Evolutionary conservation across 2,329 filamentous ascomycete genomes (phyloP).

Genomic region (Fusarium sp.): DNA sequence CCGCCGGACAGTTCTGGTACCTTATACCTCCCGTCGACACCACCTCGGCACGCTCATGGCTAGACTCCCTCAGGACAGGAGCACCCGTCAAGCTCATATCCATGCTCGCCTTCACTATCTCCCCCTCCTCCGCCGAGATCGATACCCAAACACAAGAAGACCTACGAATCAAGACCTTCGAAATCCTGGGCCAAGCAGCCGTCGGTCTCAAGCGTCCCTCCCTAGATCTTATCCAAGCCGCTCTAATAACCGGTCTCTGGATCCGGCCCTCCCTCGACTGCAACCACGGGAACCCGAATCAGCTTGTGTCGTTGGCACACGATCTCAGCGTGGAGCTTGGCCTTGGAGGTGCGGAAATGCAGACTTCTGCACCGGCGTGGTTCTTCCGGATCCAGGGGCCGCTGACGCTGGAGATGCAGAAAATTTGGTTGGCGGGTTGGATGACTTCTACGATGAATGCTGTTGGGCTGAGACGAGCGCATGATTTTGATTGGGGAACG

Average conservation of each 20-base stretch:
- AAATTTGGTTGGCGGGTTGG: constrained; percentile 22
- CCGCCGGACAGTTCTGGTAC: neutral
- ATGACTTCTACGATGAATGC: constrained; percentile 16
- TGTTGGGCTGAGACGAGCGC: neutral
- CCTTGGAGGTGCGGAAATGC: constrained; percentile 8
- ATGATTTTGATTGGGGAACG: constrained; percentile 8
- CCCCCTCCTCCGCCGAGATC: neutral
- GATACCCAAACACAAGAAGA: constrained; percentile 1
- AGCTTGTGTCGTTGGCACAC: neutral
- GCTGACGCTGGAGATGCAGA: constrained; percentile 12
- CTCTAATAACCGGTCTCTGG: constrained; percentile 18
- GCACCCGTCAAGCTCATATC: constrained; percentile 18
- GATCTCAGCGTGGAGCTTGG: constrained; percentile 24
- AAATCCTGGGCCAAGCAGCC: constrained; percentile 18
- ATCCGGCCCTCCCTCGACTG: constrained; percentile 2
- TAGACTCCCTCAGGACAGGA: constrained; percentile 1
- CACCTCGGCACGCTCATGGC: neutral
- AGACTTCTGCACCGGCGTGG: constrained; percentile 12
- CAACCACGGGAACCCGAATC: constrained; percentile 15
- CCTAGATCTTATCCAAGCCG: constrained; percentile 19
- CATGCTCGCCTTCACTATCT: constrained; percentile 1
- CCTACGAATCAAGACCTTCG: constrained; percentile 4
- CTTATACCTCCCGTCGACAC: constrained; percentile 2
- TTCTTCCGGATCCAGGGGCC: constrained; percentile 25
- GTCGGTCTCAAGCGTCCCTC: constrained; percentile 14